Base-by-base conservation (phyloP, 2,329 filamentous ascomycete species). In the Diplodia corticola region DNA sequence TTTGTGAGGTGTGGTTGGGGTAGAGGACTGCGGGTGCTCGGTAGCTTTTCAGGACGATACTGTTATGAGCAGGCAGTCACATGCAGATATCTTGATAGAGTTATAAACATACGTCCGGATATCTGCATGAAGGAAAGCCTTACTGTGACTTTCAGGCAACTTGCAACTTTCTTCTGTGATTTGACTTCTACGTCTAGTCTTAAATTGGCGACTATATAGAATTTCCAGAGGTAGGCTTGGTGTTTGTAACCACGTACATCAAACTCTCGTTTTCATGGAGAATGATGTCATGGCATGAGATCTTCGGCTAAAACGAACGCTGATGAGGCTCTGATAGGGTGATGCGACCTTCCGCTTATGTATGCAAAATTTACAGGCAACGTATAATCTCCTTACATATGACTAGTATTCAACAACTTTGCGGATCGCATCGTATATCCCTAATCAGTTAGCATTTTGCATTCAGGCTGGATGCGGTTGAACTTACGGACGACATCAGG, bases 401-500 rank as follows among this genome's bases (percentile, higher is more conserved):
- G 17, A 15, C 67, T 61, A 83, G 66, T 82, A 83, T 35, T 83
- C 77, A 71, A 83, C 69, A 0, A 78, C 77, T 53, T 75, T 79
- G 68, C 78, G 82, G 67, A 83, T 83, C 1, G 80, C 74, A 73
- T 84, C 81, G 69, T 84, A 84, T n/a, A 83, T 77, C 61, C 78
- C 78, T 80, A 49, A 5, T 7, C 3, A 49, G 13, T 12, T 35
- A 55, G 24, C 15, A 49, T 6, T 17, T 44, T 10, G 24, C 49
- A n/a, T 12, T 15, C 17, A 7, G 13, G 4, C 2, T 12, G 28
- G 9, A 7, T 28, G 10, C 5, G 40, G 1, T 24, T 37, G 12
- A 28, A 90, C 92, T 88, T 81, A 96, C 93, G 88, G 15, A 91
- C 87, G 72, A 96, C 89, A 79, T 97, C 93, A 0, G 93, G 93